Evolutionary conservation across 1,284 basidiomycete species (phyloP).

Genomic region (Polyporus tsugae): DNA sequence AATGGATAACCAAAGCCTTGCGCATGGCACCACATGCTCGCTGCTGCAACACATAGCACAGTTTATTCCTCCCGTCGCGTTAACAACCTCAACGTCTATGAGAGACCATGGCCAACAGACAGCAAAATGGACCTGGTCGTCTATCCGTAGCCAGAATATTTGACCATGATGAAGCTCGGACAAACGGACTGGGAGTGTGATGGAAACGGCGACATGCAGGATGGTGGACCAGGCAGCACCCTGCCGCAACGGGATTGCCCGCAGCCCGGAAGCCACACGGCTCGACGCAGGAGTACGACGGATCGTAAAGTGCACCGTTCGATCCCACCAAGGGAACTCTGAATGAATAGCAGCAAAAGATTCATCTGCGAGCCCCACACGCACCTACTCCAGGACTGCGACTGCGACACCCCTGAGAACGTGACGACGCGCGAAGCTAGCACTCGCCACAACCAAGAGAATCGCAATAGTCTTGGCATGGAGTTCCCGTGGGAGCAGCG

Average conservation of each 20-base stretch:
- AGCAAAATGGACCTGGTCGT: too few species aligned
- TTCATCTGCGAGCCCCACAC: conserved; percentile 9
- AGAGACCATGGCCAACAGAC: too few species aligned
- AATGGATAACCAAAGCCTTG: too few species aligned
- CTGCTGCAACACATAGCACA: too few species aligned
- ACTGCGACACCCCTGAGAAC: conserved; percentile 1
- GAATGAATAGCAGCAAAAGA: background rate
- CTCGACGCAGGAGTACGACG: background rate
- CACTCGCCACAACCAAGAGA: background rate
- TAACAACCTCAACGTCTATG: too few species aligned
- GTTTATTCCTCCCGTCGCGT: too few species aligned
- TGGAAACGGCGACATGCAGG: background rate
- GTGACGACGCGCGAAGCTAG: background rate
- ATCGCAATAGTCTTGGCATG: background rate
- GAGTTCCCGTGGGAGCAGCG: background rate
- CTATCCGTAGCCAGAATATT: background rate
- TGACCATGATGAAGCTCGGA: background rate
- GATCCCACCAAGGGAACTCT: background rate
- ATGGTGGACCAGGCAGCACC: background rate
- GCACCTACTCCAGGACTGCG: background rate
- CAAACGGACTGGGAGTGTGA: too few species aligned
- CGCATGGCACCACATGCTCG: too few species aligned
- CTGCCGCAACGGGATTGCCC: background rate
- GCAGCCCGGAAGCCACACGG: background rate
- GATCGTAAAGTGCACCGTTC: too few species aligned